Base-by-base conservation (phyloP, 108 stramenopile species). In the Cylindrotheca fusiformis region DNA sequence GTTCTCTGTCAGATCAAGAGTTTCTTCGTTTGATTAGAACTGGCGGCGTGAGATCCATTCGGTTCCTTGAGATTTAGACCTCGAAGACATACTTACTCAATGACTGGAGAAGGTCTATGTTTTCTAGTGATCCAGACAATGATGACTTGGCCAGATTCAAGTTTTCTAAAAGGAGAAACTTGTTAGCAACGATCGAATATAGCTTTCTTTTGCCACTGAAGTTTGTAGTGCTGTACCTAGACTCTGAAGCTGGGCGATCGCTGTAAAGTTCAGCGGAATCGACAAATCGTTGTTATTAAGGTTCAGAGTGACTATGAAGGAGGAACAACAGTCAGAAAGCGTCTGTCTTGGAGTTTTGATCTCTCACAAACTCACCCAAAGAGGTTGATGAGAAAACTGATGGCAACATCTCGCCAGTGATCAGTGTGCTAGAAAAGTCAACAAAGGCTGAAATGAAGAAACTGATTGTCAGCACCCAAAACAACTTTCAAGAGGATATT, bases 1-100 rank as follows among this genome's bases (percentile, higher is more conserved):
- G 46, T 87, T 87, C 1, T 6, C 28, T 1, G 62, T 2, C 51
- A 72, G 29, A 45, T 55, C 45, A 17, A 72, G 45, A 3, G 14
- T 21, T 23, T 65, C 36, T 22, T 57, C 41, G 14, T 28, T 55
- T 18, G 28, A 22, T 20, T 28, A 5, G 32, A 14, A 45, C 1
- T 49, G 23, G 21, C 63, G 26, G 12, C 68, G 63, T 3, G 57
- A 74, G 1, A 71, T 48, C 25, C 27, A 29, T 50, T 61, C 21
- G 48, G 50, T 61, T 3, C 48, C 20, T 1, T 28, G 14, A 48
- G 50, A 29, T 27, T 49, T 24, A 28, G 17, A 26, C 24, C 12
- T 20, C 14, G 48, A 12, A 22, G 60, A 49, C 17, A 51, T 63
- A 22, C 18, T 32, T 22, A 47, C 63, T 41, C 36, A 41, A 41